These are phyloP conservation scores for Coemansia sp. DNA, from an alignment of 192 early-diverging fungal species.

Conservation along the genomic window DNA sequence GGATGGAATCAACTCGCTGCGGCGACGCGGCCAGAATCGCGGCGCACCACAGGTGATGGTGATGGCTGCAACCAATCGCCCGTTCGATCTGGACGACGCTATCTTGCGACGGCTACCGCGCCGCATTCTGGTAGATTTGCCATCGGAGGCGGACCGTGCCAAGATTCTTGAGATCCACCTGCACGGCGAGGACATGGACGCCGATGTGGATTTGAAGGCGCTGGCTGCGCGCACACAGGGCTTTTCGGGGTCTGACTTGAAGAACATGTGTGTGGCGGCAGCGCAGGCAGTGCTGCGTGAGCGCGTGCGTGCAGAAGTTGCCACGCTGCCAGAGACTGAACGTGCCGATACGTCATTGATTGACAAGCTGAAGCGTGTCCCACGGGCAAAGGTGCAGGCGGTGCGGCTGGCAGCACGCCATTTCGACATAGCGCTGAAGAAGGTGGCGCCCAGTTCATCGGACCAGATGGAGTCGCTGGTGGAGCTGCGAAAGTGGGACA, in stretches of 20 bases:
- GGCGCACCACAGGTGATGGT: slow-evolving; percentile 63
- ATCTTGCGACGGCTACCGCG: slow-evolving; percentile 89
- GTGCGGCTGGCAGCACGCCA: slow-evolving; percentile 52
- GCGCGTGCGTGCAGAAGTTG: slow-evolving; percentile 53
- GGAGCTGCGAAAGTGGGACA: slow-evolving; percentile 90
- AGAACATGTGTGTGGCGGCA: slow-evolving; percentile 90
- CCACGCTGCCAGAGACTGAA: not conserved
- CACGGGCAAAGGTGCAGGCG: slow-evolving; percentile 16
- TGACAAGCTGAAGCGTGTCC: slow-evolving; percentile 36
- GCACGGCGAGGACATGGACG: slow-evolving; percentile 69
- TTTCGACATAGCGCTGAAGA: slow-evolving; percentile 80
- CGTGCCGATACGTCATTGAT: slow-evolving; percentile 22
- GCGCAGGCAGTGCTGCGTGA: slow-evolving; percentile 67
- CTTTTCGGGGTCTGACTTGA: slow-evolving; percentile 93
- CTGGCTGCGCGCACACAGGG: slow-evolving; percentile 70
- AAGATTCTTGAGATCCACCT: slow-evolving; percentile 76
- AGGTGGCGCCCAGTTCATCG: slow-evolving; percentile 81
- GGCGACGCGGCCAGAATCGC: slow-evolving; percentile 23
- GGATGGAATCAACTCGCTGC: slow-evolving; percentile 79
- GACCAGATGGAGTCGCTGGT: slow-evolving; percentile 88
- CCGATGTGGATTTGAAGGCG: slow-evolving; percentile 56
- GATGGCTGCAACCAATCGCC: slow-evolving; percentile 93
- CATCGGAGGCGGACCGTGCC: slow-evolving; percentile 68
- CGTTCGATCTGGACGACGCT: slow-evolving; percentile 96
- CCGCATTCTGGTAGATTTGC: slow-evolving; percentile 88